Evolutionary conservation across 805 yeast genomes (phyloP).

Genomic region (Saccharomycopsis fibuligera): DNA sequence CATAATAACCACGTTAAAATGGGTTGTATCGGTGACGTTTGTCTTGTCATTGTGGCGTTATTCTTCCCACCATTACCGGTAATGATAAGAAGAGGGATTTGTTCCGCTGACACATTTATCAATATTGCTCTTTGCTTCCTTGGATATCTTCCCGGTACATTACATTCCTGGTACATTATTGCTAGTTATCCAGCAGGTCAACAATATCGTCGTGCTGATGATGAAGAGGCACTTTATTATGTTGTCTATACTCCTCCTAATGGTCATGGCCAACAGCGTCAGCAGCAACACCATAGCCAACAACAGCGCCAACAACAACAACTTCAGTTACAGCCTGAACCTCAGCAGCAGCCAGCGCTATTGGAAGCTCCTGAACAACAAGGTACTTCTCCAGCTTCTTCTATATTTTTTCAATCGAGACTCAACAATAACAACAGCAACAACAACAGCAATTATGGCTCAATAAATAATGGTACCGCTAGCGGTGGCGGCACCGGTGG

Average conservation of each 20-base stretch:
- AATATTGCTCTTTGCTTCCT: slow-evolving; percentile 64
- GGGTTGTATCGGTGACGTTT: slow-evolving; percentile 40
- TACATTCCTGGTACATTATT: slow-evolving; percentile 75
- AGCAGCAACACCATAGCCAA: neutral
- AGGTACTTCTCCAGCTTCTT: neutral
- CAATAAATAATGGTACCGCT: neutral
- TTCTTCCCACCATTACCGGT: slow-evolving; percentile 79
- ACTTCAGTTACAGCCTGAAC: too few species aligned
- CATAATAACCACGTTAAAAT: too few species aligned
- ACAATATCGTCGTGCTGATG: slow-evolving; percentile 26
- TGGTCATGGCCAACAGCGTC: neutral
- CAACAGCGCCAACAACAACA: too few species aligned
- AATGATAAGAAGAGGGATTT: slow-evolving; percentile 61
- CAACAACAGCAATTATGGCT: neutral
- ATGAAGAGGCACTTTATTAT: slow-evolving; percentile 23
- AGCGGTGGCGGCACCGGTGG: neutral
- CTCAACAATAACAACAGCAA: neutral
- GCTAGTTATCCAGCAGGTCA: slow-evolving; percentile 50
- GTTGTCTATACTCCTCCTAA: neutral
- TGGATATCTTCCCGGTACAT: slow-evolving; percentile 71
- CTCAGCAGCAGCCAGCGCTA: slow-evolving; percentile 2
- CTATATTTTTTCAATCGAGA: neutral
- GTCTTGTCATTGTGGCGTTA: slow-evolving; percentile 62
- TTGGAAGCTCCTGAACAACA: neutral
- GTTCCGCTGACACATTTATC: slow-evolving; percentile 63